Evolutionary conservation across 164 flowering plant genomes (phyloP), one percentile per base, ranked within the genome.

Genomic region (Magnolia kwangsiensis): DNA sequence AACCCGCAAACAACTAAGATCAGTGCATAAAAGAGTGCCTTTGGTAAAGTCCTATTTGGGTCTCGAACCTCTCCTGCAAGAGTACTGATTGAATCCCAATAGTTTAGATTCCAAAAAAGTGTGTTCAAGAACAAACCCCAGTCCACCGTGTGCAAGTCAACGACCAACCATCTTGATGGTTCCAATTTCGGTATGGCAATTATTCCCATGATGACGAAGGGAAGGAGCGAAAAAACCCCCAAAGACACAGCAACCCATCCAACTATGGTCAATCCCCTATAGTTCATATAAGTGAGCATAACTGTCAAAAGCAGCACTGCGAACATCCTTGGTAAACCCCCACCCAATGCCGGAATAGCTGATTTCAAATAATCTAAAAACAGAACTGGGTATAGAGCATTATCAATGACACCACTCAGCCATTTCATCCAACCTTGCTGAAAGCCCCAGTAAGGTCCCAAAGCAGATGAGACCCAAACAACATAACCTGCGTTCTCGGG

Each of bases 351-450:
- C 1, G 90, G 89, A 64, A 86, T 51, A 0, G 71, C 82, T 4
- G 90, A 82, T 74, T 86, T 85, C 61, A 89, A 9, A 79, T 89
- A 89, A 76, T 89, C 91, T 5, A 89, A 83, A 77, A 89, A 87
- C 75, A 89, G 69, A 59, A 89, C 86, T 7, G 90, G 91, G 73
- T 89, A 87, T 1, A 89, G 67, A 29, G 91, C 91, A 77, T 89
- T 89, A 76, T 89, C 91, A n/a, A 89, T 89, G 23, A 89, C 90
- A 49, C 91, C 91, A 78, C 91, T 87, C n/a, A 87, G 80, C 91
- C 91, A 87, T 79, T 89, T 89, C 90, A 87, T 85, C 90, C 90
- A 87, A 20, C 91, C 91, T 75, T 84, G 89, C 77, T 87, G 89
- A 75, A 88, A 88, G 4, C 91, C 91, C 90, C 90, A 88, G 51